These are phyloP conservation scores for Trichoderma breve DNA, from an alignment of 2,329 filamentous ascomycete species.

Conservation along the genomic window DNA sequence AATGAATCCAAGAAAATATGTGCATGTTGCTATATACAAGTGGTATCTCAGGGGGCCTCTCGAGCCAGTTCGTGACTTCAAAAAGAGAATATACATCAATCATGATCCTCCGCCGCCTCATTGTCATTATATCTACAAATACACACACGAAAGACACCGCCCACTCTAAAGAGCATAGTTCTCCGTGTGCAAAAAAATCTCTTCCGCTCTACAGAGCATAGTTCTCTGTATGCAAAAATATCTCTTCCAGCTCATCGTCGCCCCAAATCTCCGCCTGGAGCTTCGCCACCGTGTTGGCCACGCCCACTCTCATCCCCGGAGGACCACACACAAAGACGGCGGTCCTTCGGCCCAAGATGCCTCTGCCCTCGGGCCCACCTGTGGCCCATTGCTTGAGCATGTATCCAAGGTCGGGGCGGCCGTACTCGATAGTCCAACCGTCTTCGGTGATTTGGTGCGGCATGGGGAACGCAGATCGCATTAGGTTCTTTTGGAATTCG, in stretches of 20 bases:
- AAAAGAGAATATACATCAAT: constrained; percentile 20
- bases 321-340: constrained; percentile 94
- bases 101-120: background rate
- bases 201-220: constrained; percentile 72
- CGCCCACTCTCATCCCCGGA: constrained; percentile 79
- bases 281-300: constrained; percentile 78
- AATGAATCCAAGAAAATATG: background rate
- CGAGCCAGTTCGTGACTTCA: constrained; percentile 12
- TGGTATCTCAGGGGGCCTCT: constrained; percentile 19
- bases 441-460: constrained; percentile 63
- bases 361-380: constrained; percentile 62
- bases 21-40: constrained; percentile 12
- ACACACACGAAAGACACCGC: background rate
- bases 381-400: constrained; percentile 81
- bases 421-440: constrained; percentile 91
- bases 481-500: constrained; percentile 82
- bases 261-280: constrained; percentile 83
- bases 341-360: constrained; percentile 73
- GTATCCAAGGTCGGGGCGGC: constrained; percentile 80
- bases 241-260: constrained; percentile 76
- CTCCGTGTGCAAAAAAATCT: constrained; percentile 92
- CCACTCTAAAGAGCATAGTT: constrained; percentile 76
- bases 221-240: constrained; percentile 93
- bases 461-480: constrained; percentile 83
- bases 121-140: constrained; percentile 5